Evolutionary conservation across 2,329 filamentous ascomycete species (phyloP), one percentile per base, ranked within the genome.

Genomic region (Monosporascus sp.): DNA sequence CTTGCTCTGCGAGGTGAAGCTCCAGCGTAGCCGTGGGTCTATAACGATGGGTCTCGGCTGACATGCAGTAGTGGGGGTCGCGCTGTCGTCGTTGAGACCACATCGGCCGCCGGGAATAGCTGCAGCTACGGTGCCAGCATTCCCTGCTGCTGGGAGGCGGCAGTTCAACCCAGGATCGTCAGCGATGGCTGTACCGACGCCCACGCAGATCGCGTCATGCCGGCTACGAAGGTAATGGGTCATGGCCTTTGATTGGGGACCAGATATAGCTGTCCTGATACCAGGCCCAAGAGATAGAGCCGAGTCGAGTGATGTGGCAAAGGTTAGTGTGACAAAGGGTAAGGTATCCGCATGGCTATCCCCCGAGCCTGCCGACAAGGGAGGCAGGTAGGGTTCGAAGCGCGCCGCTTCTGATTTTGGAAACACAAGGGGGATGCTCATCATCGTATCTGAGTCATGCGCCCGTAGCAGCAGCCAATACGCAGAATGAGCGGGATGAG

Each of bases 141-240:
- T 34, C 11, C 31, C 31, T 34, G 81, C 81, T 27, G 24, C 20
- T 7, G 78, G 77, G 45, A 92, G 79, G 19, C 92, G 85, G 66
- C 89, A 94, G 69, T 96, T 97, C 51, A 97, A 76, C 2, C 84
- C 85, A 2, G 93, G 93, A 66, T 96, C 83, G 69, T 97, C 93
- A 20, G 90, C 87, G 26, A 90, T 76, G 7, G 91, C 89, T 1
- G 93, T 97, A 3, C 88, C 88, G 5, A 87, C 90, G 22, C 93
- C 93, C 34, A 97, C 78, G 24, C 95, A 78, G 61, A 97, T 96
- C 40, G 90, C 91, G 58, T 89, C 84, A 72, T 97, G 91, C 17
- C 80, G 82, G 14, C 86, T 86, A 63, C 93, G 89, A 27, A 97
- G 81, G 68, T 88, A 90, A 71, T 97, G 93, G 0, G 93, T 97